Percentiles rank a stretch among this genome's conserved stretches.
phyloP scores from a whole-genome alignment of 257 asterid genomes.

The Rubia yunnanensis region DNA sequence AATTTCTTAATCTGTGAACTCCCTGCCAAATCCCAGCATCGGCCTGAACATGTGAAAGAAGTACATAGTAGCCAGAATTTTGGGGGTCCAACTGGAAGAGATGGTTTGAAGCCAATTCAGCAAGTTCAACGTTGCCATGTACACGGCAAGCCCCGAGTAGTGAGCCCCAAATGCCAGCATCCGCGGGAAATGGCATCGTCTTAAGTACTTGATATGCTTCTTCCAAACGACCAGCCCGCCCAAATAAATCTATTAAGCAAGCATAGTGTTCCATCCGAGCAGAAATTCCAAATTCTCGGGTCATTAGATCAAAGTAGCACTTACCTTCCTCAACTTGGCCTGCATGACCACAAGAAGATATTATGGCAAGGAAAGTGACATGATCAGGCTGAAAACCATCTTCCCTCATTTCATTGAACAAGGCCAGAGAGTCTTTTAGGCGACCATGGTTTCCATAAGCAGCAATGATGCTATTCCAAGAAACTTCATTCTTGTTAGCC shows the following conservation, averaged over 20 bases:
- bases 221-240: slow-evolving; percentile 58
- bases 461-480: slow-evolving; percentile 91
- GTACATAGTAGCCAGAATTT: slow-evolving; percentile 77
- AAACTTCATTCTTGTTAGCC: slow-evolving; percentile 60
- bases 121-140: slow-evolving; percentile 68
- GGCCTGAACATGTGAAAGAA: slow-evolving; percentile 71
- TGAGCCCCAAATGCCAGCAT: slow-evolving; percentile 89
- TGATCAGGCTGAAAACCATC: slow-evolving; percentile 60
- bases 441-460: slow-evolving; percentile 83
- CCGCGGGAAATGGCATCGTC: slow-evolving; percentile 68
- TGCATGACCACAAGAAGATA: slow-evolving; percentile 78
- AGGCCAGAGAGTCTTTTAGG: slow-evolving; percentile 29
- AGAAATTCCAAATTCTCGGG: slow-evolving; percentile 33
- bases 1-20: slow-evolving; percentile 44
- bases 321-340: slow-evolving; percentile 71
- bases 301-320: slow-evolving; percentile 47
- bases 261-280: slow-evolving; percentile 77
- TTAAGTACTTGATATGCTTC: slow-evolving; percentile 45
- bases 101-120: slow-evolving; percentile 64
- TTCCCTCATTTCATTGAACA: slow-evolving; percentile 46
- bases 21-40: slow-evolving; percentile 60
- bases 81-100: slow-evolving; percentile 60
- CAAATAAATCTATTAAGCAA: slow-evolving; percentile 67
- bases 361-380: slow-evolving; percentile 64
- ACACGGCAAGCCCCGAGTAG: slow-evolving; percentile 71